Conservation (phyloP, 2,329 filamentous ascomycete genomes). For the Venturia oleaginea region DNA sequence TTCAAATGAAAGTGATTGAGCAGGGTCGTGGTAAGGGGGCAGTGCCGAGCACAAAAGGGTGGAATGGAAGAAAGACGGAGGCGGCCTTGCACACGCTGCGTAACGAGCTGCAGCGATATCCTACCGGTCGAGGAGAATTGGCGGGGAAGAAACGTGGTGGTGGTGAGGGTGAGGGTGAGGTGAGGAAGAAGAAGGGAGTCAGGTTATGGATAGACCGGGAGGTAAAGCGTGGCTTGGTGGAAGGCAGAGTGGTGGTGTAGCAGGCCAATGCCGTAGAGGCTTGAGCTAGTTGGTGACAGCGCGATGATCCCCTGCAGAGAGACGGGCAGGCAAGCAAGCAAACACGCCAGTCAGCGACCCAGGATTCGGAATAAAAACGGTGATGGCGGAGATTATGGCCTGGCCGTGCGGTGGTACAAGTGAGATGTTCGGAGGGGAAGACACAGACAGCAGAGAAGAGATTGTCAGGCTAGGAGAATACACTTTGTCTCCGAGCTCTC, state of each 20-base stretch:
- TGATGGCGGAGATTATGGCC: slow-evolving; percentile 2
- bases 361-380: background rate
- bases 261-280: background rate
- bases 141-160: background rate
- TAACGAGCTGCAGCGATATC: background rate
- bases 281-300: background rate
- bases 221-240: too few relatives aligned
- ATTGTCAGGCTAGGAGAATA: background rate
- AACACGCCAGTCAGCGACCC: background rate
- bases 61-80: slow-evolving; percentile 5
- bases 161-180: background rate
- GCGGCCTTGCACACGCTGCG: slow-evolving; percentile 4
- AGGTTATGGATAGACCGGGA: too few relatives aligned
- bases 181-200: background rate
- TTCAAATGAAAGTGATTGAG: slow-evolving; percentile 1
- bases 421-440: background rate
- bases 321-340: background rate
- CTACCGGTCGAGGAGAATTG: background rate
- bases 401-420: background rate
- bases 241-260: background rate
- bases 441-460: background rate
- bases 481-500: too few relatives aligned
- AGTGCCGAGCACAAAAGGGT: slow-evolving; percentile 2
- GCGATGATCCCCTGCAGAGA: background rate
- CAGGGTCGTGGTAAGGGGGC: slow-evolving; percentile 4